phyloP scores from a whole-genome alignment of 768 basidiomycete species.

The Naganishia vishniacii region DNA sequence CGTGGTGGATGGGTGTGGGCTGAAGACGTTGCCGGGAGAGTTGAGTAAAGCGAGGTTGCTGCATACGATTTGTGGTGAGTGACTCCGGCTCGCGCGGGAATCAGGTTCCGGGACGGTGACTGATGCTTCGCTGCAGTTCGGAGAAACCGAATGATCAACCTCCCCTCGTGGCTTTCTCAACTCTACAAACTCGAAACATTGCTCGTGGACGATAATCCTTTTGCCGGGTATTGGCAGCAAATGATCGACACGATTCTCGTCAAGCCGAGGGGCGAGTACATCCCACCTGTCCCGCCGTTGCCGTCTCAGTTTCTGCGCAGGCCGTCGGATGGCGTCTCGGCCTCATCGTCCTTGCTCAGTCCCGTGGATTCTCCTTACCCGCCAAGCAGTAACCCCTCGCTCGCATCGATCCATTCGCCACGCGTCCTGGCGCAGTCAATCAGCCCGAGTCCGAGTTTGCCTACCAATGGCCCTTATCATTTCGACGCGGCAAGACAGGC shows the following conservation, averaged over 20 bases:
- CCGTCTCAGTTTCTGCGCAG: conserved; percentile 17
- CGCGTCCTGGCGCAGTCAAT: not conserved
- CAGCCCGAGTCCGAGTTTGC: conserved; percentile 6
- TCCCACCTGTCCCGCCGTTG: conserved; percentile 53
- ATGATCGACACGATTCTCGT: conserved; percentile 77
- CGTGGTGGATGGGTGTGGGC: conserved; percentile 84
- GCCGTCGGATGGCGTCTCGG: conserved; percentile 1
- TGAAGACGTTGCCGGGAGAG: conserved; percentile 67
- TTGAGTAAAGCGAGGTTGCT: conserved; percentile 69
- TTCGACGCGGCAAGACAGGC: conserved; percentile 9
- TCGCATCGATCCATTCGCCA: not conserved
- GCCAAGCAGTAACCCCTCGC: not conserved
- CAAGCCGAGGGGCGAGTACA: conserved; percentile 42
- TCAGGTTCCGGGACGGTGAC: too few relatives aligned
- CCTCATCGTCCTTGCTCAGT: not conserved
- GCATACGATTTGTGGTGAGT: conserved; percentile 58
- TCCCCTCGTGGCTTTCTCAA: conserved; percentile 92
- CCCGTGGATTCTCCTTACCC: not conserved
- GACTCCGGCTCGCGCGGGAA: not conserved
- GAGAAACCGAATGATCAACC: conserved; percentile 75
- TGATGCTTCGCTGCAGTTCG: conserved; percentile 54
- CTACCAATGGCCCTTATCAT: not conserved
- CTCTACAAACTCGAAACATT: conserved; percentile 74
- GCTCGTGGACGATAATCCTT: conserved; percentile 91
- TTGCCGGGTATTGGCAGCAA: conserved; percentile 86